Percentiles rank a stretch among this genome's conserved stretches.
Evolutionary conservation across 306 rosid species (phyloP).

Genomic region (Trifolium dubium): DNA sequence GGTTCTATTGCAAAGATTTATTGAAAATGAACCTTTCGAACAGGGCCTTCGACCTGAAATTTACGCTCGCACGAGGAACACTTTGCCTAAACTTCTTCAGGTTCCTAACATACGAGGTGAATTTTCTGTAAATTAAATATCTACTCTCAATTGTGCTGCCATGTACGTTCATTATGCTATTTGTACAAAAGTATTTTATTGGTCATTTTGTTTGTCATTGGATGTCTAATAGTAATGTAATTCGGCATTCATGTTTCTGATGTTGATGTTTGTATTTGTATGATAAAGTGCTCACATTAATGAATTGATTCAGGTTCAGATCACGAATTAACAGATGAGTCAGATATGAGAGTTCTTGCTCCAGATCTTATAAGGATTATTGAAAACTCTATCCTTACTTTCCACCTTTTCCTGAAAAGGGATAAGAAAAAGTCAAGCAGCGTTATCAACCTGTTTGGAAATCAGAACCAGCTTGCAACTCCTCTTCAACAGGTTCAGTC

Average conservation of each 20-base stretch:
- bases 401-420: constrained; percentile 76
- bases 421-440: constrained; percentile 75
- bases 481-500: constrained; percentile 81
- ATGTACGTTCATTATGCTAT: constrained; percentile 10
- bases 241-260: background rate
- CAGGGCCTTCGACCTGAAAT: constrained; percentile 73
- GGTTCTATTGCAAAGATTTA: constrained; percentile 86
- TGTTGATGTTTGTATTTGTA: constrained; percentile 17
- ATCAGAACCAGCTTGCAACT: constrained; percentile 69
- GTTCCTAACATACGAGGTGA: constrained; percentile 85
- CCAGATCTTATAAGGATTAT: constrained; percentile 72
- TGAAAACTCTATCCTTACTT: constrained; percentile 76
- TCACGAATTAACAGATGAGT: constrained; percentile 57
- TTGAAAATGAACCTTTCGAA: constrained; percentile 96
- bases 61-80: constrained; percentile 70
- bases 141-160: constrained; percentile 1
- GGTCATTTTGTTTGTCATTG: constrained; percentile 26
- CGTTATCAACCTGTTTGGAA: constrained; percentile 62
- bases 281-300: constrained; percentile 23
- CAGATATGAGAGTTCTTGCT: constrained; percentile 66
- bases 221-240: background rate
- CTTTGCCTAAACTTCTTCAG: constrained; percentile 78
- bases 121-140: constrained; percentile 1
- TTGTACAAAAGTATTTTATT: background rate
- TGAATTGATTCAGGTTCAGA: constrained; percentile 67